Conservation (phyloP, 1,284 basidiomycete species). For the Rhodotorula sp. region DNA sequence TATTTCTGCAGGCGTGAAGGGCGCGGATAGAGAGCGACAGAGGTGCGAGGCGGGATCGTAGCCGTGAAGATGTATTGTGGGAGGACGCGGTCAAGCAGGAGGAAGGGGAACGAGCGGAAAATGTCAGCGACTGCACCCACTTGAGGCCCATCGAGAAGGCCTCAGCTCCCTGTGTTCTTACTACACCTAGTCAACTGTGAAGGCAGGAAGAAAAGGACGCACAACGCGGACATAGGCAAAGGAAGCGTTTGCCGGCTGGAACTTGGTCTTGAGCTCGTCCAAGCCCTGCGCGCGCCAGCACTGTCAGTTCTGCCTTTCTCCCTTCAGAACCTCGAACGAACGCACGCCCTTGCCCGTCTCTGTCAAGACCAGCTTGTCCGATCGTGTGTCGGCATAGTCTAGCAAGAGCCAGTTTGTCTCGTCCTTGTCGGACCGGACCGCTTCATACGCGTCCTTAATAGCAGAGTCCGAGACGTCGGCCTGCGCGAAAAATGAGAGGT, state of each 20-base stretch:
- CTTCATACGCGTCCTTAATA: conserved; percentile 35
- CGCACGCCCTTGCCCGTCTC: conserved; percentile 25
- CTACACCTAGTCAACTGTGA: too few species aligned
- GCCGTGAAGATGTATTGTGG: too few species aligned
- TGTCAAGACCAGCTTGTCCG: conserved; percentile 30
- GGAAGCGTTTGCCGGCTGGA: conserved; percentile 25
- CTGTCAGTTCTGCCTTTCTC: not conserved
- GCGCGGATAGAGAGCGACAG: too few species aligned
- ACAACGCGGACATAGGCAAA: conserved; percentile 37
- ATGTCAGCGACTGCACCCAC: too few species aligned
- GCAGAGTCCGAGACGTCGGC: conserved; percentile 36
- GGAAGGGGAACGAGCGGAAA: too few species aligned
- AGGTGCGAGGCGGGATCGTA: too few species aligned
- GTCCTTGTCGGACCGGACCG: conserved; percentile 37
- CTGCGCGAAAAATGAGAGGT: not conserved
- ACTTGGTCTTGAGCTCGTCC: conserved; percentile 31
- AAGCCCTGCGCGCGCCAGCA: conserved; percentile 16
- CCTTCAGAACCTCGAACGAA: not conserved
- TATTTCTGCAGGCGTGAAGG: conserved; percentile 28
- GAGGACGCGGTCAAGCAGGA: too few species aligned
- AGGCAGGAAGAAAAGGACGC: not conserved
- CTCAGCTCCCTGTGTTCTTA: too few species aligned
- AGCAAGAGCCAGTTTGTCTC: conserved; percentile 37
- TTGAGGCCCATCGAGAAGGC: too few species aligned
- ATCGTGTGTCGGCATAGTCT: conserved; percentile 24